phyloP scores from a whole-genome alignment of 2,329 filamentous ascomycete genomes.

The Ilyonectria destructans region DNA sequence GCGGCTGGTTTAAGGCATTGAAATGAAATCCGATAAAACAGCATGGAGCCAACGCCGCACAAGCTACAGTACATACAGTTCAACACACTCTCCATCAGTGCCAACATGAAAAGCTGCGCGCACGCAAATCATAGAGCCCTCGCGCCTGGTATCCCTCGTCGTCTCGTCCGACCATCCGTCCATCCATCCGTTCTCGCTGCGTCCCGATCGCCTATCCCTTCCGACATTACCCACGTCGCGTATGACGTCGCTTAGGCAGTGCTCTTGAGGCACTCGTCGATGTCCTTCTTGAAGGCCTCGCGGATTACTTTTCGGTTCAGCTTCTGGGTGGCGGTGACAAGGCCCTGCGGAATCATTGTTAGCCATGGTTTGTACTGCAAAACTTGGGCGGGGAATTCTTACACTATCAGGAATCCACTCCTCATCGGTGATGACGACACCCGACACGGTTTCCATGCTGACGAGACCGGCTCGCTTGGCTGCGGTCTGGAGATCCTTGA shows the following conservation, averaged over 20 bases:
- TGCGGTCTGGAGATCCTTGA: slow-evolving; percentile 78
- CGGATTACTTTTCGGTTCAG: slow-evolving; percentile 70
- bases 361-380: slow-evolving; percentile 26
- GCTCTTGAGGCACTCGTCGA: slow-evolving; percentile 60
- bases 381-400: slow-evolving; percentile 60
- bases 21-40: slow-evolving; percentile 42
- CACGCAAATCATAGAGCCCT: slow-evolving; percentile 21
- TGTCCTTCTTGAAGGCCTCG: slow-evolving; percentile 67
- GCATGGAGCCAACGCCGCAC: slow-evolving; percentile 48
- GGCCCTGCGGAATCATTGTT: slow-evolving; percentile 60
- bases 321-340: slow-evolving; percentile 76
- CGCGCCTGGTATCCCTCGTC: slow-evolving; percentile 45
- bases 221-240: slow-evolving; percentile 13
- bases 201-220: slow-evolving; percentile 23
- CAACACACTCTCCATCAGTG: slow-evolving; percentile 36
- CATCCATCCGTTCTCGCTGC: slow-evolving; percentile 19
- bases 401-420: slow-evolving; percentile 92
- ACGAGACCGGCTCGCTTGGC: slow-evolving; percentile 78
- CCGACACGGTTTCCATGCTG: slow-evolving; percentile 82
- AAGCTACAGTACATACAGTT: slow-evolving; percentile 48
- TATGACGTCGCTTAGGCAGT: slow-evolving; percentile 39
- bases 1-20: slow-evolving; percentile 22
- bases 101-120: slow-evolving; percentile 19
- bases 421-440: slow-evolving; percentile 85
- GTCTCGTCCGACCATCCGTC: slow-evolving; percentile 22